These are phyloP conservation scores for Escovopsis sp. DNA, from an alignment of 2,329 filamentous ascomycete species.

Conservation along the genomic window DNA sequence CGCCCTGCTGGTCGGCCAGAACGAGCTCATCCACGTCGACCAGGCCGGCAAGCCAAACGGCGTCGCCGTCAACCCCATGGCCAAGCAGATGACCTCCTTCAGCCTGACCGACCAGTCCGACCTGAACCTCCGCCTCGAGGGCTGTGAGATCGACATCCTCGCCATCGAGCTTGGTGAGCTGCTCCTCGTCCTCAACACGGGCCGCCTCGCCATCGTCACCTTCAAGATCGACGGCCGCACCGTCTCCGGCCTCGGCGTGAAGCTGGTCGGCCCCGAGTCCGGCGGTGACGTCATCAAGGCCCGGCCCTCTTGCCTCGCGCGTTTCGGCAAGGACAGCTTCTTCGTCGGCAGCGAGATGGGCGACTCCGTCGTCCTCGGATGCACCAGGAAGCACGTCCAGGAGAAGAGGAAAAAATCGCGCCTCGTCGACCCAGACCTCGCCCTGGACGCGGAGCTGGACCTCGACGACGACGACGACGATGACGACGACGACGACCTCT, in stretches of 20 bases:
- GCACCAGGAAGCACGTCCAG: slow-evolving; percentile 52
- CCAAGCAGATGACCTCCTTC: slow-evolving; percentile 69
- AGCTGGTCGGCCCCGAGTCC: slow-evolving; percentile 44
- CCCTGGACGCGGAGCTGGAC: slow-evolving; percentile 34
- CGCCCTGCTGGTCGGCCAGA: slow-evolving; percentile 69
- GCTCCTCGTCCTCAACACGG: slow-evolving; percentile 65
- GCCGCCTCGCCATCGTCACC: slow-evolving; percentile 57
- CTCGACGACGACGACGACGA: slow-evolving; percentile 49
- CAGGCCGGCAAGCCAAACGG: slow-evolving; percentile 90
- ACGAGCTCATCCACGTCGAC: slow-evolving; percentile 89
- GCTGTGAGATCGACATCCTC: slow-evolving; percentile 62
- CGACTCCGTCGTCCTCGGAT: slow-evolving; percentile 70
- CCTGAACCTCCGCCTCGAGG: slow-evolving; percentile 65
- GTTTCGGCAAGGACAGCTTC: slow-evolving; percentile 51
- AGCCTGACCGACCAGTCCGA: slow-evolving; percentile 75
- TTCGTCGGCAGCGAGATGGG: slow-evolving; percentile 78
- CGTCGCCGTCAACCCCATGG: slow-evolving; percentile 83
- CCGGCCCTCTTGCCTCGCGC: slow-evolving; percentile 53
- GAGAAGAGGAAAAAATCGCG: slow-evolving; percentile 52
- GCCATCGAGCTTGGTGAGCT: slow-evolving; percentile 68
- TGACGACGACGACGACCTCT: slow-evolving; percentile 38
- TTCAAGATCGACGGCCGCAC: slow-evolving; percentile 85
- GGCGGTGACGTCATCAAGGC: slow-evolving; percentile 49
- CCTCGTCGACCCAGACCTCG: slow-evolving; percentile 37
- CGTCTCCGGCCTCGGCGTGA: slow-evolving; percentile 72